A percentile compares a stretch with the other conserved stretches of the same genome.
Evolutionary conservation across 139 green algal genomes (phyloP).

Genomic region (Diplosphaera chodatii): DNA sequence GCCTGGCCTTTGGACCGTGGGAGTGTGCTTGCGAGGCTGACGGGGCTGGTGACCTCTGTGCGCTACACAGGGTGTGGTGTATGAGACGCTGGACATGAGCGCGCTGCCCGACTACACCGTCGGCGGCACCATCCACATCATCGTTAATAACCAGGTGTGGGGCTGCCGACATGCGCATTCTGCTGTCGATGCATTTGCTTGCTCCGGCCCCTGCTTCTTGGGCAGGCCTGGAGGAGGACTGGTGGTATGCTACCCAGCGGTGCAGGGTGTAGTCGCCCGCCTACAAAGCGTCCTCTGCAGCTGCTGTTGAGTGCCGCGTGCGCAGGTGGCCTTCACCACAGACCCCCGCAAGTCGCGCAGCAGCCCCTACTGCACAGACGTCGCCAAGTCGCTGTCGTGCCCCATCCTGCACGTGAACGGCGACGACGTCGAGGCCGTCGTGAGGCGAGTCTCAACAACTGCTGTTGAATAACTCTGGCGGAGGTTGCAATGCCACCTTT

Average conservation of each 20-base stretch:
- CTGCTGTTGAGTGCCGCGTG: no score
- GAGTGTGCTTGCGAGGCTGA: no score
- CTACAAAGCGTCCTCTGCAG: no score
- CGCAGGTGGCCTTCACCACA: constrained; percentile 97
- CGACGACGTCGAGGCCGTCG: constrained; percentile 92
- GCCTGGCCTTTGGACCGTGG: no score
- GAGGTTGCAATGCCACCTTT: no score
- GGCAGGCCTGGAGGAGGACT: no score
- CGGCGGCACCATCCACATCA: constrained; percentile 90
- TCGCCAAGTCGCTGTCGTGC: constrained; percentile 88
- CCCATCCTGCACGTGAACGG: constrained; percentile 99
- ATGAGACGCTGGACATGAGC: constrained; percentile 94
- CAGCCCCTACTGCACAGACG: constrained; percentile 91
- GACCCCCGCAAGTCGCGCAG: constrained; percentile 83
- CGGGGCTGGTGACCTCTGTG: no score
- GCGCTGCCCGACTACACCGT: constrained; percentile 90
- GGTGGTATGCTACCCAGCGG: no score
- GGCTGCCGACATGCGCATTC: no score
- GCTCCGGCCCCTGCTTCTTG: no score
- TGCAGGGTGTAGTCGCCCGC: no score
- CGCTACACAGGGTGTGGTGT: constrained; percentile 98
- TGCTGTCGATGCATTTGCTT: neutral
- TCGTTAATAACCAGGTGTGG: constrained; percentile 95
- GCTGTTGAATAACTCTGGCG: no score
- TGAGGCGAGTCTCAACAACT: constrained; percentile 7